Evolutionary conservation across 129 eudicot species (phyloP).

Genomic region (Tanacetum coccineum): DNA sequence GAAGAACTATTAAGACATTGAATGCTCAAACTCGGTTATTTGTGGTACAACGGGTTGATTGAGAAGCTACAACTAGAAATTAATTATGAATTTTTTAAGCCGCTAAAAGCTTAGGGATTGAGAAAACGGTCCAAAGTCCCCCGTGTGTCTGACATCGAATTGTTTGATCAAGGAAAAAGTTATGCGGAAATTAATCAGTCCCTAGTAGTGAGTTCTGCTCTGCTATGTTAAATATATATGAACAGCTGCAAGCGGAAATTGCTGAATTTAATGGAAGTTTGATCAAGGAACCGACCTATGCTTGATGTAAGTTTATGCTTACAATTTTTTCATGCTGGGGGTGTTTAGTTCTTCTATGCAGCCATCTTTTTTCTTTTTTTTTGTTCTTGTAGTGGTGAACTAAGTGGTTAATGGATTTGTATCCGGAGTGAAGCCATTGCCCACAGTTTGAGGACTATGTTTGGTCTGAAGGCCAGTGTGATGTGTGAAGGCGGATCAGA

Average conservation of each 20-base stretch:
- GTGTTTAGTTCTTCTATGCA: too few species aligned
- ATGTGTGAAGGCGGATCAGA: slow-evolving; percentile 96
- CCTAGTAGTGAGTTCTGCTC: slow-evolving; percentile 40
- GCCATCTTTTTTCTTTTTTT: background rate
- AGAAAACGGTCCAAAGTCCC: slow-evolving; percentile 64
- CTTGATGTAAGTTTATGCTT: slow-evolving; percentile 28
- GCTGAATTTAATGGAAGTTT: slow-evolving; percentile 47
- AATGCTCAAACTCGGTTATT: too few species aligned
- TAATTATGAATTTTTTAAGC: slow-evolving; percentile 54
- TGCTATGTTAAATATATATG: slow-evolving; percentile 47
- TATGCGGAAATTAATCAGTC: slow-evolving; percentile 38
- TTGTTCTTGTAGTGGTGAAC: background rate
- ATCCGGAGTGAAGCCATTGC: slow-evolving; percentile 93
- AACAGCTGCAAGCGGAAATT: slow-evolving; percentile 47
- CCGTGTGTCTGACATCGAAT: slow-evolving; percentile 32
- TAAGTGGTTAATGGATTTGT: slow-evolving; percentile 9
- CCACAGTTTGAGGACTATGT: slow-evolving; percentile 74
- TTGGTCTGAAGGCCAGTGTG: slow-evolving; percentile 80
- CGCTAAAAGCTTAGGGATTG: slow-evolving; percentile 61
- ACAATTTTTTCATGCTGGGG: background rate
- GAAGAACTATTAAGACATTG: slow-evolving; percentile 36
- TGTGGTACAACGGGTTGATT: slow-evolving; percentile 48
- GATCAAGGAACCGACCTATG: slow-evolving; percentile 21
- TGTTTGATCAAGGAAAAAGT: slow-evolving; percentile 47
- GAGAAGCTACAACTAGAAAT: slow-evolving; percentile 48